Conservation (phyloP, 2,329 filamentous ascomycete genomes). For the Verticillium klebahnii region DNA sequence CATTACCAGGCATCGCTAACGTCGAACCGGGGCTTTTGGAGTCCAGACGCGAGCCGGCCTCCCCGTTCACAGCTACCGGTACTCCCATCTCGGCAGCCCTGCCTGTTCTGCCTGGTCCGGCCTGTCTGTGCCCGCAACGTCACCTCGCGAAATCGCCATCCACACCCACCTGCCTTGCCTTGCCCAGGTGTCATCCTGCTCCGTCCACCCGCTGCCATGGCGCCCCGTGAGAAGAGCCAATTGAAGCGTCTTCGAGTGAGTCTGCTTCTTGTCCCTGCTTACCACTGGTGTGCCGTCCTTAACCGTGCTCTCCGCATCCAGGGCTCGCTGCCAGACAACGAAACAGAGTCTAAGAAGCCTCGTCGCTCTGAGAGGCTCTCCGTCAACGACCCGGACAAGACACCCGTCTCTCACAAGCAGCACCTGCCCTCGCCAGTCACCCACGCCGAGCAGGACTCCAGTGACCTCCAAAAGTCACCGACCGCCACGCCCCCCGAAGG, state of each 20-base stretch:
- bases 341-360: slow-evolving; percentile 73
- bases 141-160: background rate
- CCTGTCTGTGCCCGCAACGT: background rate
- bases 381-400: slow-evolving; percentile 42
- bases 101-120: background rate
- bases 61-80: background rate
- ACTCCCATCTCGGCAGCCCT: background rate
- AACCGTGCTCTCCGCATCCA: slow-evolving; percentile 30
- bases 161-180: background rate
- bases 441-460: slow-evolving; percentile 44
- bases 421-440: slow-evolving; percentile 82
- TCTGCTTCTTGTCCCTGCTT: slow-evolving; percentile 17
- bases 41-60: background rate
- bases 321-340: slow-evolving; percentile 61
- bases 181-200: background rate
- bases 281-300: slow-evolving; percentile 13
- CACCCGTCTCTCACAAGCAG: slow-evolving; percentile 56
- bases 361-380: slow-evolving; percentile 72
- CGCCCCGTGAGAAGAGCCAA: slow-evolving; percentile 72
- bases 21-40: background rate
- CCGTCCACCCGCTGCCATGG: slow-evolving; percentile 32
- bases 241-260: slow-evolving; percentile 77
- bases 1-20: background rate
- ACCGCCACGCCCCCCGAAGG: slow-evolving; percentile 66
- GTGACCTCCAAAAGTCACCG: slow-evolving; percentile 56